Evolutionary conservation across 345 rosid genomes (phyloP).

Genomic region (Salix brachista): DNA sequence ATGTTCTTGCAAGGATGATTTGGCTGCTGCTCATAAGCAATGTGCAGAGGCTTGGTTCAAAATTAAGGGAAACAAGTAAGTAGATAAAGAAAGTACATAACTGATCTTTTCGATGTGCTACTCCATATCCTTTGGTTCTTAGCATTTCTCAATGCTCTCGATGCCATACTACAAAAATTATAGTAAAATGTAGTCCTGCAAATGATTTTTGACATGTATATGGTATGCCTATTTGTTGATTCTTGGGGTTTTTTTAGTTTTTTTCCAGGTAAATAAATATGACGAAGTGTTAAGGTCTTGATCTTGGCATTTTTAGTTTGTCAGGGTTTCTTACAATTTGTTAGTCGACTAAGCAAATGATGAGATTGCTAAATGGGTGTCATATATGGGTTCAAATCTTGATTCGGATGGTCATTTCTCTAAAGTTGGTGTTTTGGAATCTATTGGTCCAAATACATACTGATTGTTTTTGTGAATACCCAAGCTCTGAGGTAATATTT

Average conservation of each 20-base stretch:
- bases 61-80: constrained; percentile 35
- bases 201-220: neutral
- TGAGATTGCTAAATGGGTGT: neutral
- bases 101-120: neutral
- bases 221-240: neutral
- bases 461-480: neutral
- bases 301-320: neutral
- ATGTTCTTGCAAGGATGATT: constrained; percentile 30
- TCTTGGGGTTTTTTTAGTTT: neutral
- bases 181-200: neutral
- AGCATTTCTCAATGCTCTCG: neutral
- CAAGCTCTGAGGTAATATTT: constrained; percentile 5
- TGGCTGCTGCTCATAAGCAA: constrained; percentile 34
- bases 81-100: neutral
- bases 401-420: neutral
- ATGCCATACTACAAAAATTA: neutral
- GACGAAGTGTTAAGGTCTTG: neutral
- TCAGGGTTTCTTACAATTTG: neutral
- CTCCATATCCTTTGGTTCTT: neutral
- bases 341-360: neutral
- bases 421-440: neutral
- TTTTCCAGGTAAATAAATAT: neutral
- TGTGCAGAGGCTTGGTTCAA: constrained; percentile 37
- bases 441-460: neutral
- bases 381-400: neutral